These are phyloP conservation scores for Euclidium syriacum DNA, from an alignment of 345 rosid genomes.

Conservation along the genomic window DNA sequence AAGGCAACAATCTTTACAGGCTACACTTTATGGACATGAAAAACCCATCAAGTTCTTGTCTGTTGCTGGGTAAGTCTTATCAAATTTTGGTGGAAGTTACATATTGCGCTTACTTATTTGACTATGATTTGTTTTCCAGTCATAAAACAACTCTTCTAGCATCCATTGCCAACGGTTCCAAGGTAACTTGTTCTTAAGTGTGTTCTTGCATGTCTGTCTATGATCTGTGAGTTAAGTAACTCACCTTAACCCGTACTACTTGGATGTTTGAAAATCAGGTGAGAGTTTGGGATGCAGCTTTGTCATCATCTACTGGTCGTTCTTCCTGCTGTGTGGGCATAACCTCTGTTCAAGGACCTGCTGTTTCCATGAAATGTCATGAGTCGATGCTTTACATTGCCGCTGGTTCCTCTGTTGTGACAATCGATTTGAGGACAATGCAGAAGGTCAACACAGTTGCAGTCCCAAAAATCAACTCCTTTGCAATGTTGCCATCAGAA, in stretches of 20 bases:
- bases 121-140: slow-evolving; percentile 29
- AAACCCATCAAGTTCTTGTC: slow-evolving; percentile 51
- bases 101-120: slow-evolving; percentile 4
- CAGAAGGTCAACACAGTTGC: slow-evolving; percentile 42
- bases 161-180: slow-evolving; percentile 52
- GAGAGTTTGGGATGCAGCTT: slow-evolving; percentile 61
- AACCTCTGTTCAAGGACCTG: slow-evolving; percentile 43
- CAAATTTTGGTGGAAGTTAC: no score
- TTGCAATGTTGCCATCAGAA: slow-evolving; percentile 44
- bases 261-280: slow-evolving; percentile 30
- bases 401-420: slow-evolving; percentile 47
- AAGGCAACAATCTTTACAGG: slow-evolving; percentile 54
- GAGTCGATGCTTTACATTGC: slow-evolving; percentile 64
- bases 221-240: not conserved
- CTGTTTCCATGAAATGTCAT: slow-evolving; percentile 51
- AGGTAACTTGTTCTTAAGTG: slow-evolving; percentile 46
- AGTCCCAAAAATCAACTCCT: slow-evolving; percentile 38
- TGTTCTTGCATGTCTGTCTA: no score
- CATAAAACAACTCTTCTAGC: slow-evolving; percentile 51
- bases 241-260: not conserved
- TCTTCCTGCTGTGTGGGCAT: slow-evolving; percentile 70
- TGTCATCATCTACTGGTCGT: slow-evolving; percentile 41
- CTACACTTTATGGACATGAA: slow-evolving; percentile 60
- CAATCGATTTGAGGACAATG: slow-evolving; percentile 67
- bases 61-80: slow-evolving; percentile 69